A percentile compares a stretch with the other conserved stretches of the same genome.
Conservation (phyloP, 345 rosid genomes). For the Populus alba region DNA sequence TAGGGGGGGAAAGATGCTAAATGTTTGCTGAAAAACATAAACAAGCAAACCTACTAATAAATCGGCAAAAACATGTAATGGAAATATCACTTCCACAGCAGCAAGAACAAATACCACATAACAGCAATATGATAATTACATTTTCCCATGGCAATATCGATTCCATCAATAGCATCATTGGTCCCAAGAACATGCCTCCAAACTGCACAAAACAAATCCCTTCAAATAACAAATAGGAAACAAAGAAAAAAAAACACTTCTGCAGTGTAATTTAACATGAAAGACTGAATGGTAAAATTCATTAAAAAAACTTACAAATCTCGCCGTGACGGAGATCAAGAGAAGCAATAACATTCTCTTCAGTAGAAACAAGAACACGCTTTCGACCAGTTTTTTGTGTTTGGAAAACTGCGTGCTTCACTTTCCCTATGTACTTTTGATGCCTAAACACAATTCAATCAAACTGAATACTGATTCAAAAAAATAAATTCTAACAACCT, state of each 20-base stretch:
- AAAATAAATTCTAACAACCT: neutral
- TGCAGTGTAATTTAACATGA: neutral
- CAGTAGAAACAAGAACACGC: slow-evolving; percentile 89
- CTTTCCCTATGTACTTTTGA: slow-evolving; percentile 85
- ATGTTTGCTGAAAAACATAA: neutral
- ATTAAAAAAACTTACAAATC: slow-evolving; percentile 53
- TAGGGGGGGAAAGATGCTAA: neutral
- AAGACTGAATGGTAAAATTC: neutral
- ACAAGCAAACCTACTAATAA: neutral
- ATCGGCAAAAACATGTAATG: neutral
- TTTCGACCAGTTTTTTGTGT: slow-evolving; percentile 94
- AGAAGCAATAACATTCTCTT: slow-evolving; percentile 87
- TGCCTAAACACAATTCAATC: slow-evolving; percentile 49
- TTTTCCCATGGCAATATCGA: slow-evolving; percentile 81
- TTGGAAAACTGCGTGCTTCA: slow-evolving; percentile 90
- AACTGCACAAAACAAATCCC: slow-evolving; percentile 44
- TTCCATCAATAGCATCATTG: slow-evolving; percentile 64
- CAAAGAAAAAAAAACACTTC: neutral
- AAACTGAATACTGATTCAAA: neutral
- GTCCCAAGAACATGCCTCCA: slow-evolving; percentile 88
- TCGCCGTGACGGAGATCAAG: slow-evolving; percentile 95
- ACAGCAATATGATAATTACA: slow-evolving; percentile 38
- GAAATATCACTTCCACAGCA: neutral
- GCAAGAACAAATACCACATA: neutral
- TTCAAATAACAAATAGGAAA: neutral